A percentile compares a stretch with the other conserved stretches of the same genome.
These are phyloP conservation scores for Globisporangium sylvaticum DNA, from an alignment of 352 stramenopile genomes.

Conservation along the genomic window DNA sequence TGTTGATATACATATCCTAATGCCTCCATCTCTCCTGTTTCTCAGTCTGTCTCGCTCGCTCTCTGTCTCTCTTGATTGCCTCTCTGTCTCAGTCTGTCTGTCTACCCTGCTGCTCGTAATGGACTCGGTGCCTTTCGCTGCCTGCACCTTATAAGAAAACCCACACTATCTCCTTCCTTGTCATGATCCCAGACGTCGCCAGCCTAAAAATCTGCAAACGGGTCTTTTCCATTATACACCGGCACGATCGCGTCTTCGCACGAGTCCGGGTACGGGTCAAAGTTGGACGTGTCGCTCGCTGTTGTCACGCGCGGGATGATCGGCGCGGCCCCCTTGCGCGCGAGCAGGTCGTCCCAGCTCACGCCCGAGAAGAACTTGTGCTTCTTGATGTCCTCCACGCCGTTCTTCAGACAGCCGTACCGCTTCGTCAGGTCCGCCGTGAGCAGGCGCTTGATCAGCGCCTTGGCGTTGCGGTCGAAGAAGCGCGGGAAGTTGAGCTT, in stretches of 20 bases:
- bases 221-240: constrained; percentile 91
- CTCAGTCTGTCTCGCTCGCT: no score
- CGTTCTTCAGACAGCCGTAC: constrained; percentile 95
- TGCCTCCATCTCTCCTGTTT: not conserved
- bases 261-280: constrained; percentile 95
- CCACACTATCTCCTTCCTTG: not conserved
- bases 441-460: constrained; percentile 95
- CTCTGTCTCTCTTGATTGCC: not conserved
- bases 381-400: constrained; percentile 95
- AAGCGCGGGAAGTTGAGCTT: constrained; percentile 94
- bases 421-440: constrained; percentile 95
- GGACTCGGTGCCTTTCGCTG: not conserved
- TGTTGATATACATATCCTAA: constrained; percentile 1
- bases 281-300: constrained; percentile 95
- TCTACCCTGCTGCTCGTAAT: not conserved
- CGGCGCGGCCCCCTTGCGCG: constrained; percentile 86
- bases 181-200: not conserved
- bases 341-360: constrained; percentile 90
- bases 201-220: constrained; percentile 90
- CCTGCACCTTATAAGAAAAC: not conserved
- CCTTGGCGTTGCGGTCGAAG: constrained; percentile 94
- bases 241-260: constrained; percentile 87
- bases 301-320: constrained; percentile 92
- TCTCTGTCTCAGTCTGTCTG: not conserved
- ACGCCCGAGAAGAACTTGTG: constrained; percentile 95